Base-by-base conservation (phyloP, 2,329 filamentous ascomycete species). In the Purpureocillium lavendulum region DNA sequence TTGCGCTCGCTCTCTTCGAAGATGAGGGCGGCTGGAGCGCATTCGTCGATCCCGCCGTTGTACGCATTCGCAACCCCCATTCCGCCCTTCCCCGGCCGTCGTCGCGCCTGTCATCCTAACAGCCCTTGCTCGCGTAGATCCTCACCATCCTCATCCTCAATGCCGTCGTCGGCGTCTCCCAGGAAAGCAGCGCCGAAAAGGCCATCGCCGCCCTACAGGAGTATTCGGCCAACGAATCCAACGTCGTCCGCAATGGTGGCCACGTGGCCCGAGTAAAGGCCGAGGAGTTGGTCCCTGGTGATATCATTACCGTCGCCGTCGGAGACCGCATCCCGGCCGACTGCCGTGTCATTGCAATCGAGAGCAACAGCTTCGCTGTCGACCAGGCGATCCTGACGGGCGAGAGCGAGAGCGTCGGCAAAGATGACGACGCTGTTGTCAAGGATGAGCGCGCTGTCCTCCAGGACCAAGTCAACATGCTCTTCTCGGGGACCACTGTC, bases 171-270 rank as follows among this genome's bases (percentile, higher is more conserved):
- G 92, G 92, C 59, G 92, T 98, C 21, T 96, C 90, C 41, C 92
- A 98, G 71, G 92, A 98, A 71, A 96, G 87, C 66, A 96, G 89
- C 58, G 92, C 92, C 49, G 92, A 98, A 64, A 96, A 97, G 69
- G 92, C 92, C 38, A 98, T 98, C 60, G 89, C 92, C 18, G 92
- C 92, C 33, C 77, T 98, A 41, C 92, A 98, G 66, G 90, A 98
- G 75, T 98, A 98, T 69, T 97, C 90, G 24, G 92, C 92, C 56
- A 98, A 97, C 65, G 87, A 95, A 64, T 90, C 92, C 52, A 98
- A 90, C 59, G 90, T 94, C 39, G 64, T 95, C 43, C 85, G 92
- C 55, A 82, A 90, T 66, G 65, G 67, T 52, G 88, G 90, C 37
- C 77, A 82, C 52, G 70, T 90, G 46, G 78, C 81, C 48, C 80